Evolutionary conservation across 1,284 basidiomycete species (phyloP), one percentile per base, ranked within the genome.

Genomic region (Vanrija sp.): DNA sequence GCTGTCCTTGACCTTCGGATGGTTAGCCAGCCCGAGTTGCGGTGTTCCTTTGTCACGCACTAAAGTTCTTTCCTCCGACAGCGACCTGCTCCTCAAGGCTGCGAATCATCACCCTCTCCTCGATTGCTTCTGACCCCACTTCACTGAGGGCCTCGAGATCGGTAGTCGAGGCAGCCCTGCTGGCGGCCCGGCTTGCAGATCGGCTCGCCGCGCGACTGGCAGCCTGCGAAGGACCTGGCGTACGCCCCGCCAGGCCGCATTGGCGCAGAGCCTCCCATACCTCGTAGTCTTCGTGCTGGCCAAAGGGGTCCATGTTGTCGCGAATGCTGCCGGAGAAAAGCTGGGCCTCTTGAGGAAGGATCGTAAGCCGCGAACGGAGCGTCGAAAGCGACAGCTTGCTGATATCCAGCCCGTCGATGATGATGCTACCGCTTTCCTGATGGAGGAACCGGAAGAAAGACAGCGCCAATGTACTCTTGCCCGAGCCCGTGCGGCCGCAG

Each of bases 231-330:
- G 66, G 57, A n/a, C 55, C 54, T 5, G 68, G 67, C 8, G 70
- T 67, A 20, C 65, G 59, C 27, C 69, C 61, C 27, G 77, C 73
- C 51, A 81, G 69, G 45, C 78, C 75, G 52, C 78, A 78, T 46
- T 79, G 73, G 12, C 76, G 68, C 0, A 82, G 68, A 2, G 78
- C 79, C 47, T 78, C 78, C 79, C 80, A 82, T 41, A 82, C 66
- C 36, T 80, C 79, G 15, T 59, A 61, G 46, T 82, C 80, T 22
- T 77, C 75, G 61, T 77, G 76, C 52, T 72, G 68, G 41, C 62
- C 63, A 63, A 81, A 80, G 0, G 80, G 80, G 52, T 81, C 76
- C 25, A 79, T 71, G 56, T 78, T 78, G 42, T 77, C 73, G 7
- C 77, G 59, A n/a, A 79, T 58, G 15, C 74, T 72, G 0, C 77